Percentiles rank a stretch among this genome's conserved stretches.
phyloP scores from a whole-genome alignment of 2,329 filamentous ascomycete species.

The Chaetomium sp. region DNA sequence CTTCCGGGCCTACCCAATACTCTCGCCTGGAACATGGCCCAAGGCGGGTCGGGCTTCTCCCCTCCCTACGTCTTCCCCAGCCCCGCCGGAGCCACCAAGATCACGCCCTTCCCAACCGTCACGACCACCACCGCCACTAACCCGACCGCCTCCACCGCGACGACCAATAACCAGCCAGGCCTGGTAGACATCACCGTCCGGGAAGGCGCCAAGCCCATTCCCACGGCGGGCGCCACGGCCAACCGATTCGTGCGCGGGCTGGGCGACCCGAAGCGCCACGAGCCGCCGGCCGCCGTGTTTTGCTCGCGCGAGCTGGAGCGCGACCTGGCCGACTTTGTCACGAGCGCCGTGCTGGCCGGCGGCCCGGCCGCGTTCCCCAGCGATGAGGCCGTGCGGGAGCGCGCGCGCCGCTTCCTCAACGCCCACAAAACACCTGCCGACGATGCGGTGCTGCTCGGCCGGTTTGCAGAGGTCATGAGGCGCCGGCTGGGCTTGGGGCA shows the following conservation, averaged over 20 bases:
- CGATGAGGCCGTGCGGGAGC: slow-evolving; percentile 51
- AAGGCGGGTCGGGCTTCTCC: slow-evolving; percentile 57
- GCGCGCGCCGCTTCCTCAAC: slow-evolving; percentile 52
- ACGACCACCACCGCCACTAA: not conserved
- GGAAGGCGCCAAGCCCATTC: slow-evolving; percentile 46
- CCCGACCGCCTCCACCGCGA: not conserved
- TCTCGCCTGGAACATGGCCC: slow-evolving; percentile 50
- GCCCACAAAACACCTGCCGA: slow-evolving; percentile 51
- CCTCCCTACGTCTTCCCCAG: slow-evolving; percentile 57
- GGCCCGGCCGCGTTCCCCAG: slow-evolving; percentile 48
- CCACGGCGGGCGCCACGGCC: slow-evolving; percentile 48
- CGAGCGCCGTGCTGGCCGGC: slow-evolving; percentile 41
- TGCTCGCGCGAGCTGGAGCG: slow-evolving; percentile 61
- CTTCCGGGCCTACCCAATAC: slow-evolving; percentile 53
- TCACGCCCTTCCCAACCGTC: slow-evolving; percentile 39
- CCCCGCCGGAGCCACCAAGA: slow-evolving; percentile 42
- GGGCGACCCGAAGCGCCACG: slow-evolving; percentile 43
- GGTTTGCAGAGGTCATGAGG: slow-evolving; percentile 54
- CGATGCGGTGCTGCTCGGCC: slow-evolving; percentile 53
- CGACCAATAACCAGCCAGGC: slow-evolving; percentile 24
- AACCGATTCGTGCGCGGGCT: slow-evolving; percentile 53
- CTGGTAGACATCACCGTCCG: slow-evolving; percentile 39
- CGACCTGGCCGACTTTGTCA: slow-evolving; percentile 54
- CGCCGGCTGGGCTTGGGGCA: slow-evolving; percentile 37
- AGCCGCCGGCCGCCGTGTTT: slow-evolving; percentile 55